phyloP scores from a whole-genome alignment of 1,284 basidiomycete species.

The Boletus holoroseus region DNA sequence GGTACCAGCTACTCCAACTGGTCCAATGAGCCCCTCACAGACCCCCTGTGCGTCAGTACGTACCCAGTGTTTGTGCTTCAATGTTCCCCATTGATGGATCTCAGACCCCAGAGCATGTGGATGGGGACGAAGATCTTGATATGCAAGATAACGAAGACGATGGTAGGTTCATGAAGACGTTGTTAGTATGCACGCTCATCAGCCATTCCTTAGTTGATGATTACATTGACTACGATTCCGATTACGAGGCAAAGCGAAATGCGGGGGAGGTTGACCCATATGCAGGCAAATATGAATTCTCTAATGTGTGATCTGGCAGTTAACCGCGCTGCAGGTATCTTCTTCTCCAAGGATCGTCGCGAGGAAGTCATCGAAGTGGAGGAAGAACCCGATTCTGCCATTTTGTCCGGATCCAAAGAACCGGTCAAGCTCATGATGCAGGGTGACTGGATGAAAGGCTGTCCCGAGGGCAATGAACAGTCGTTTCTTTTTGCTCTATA shows the following conservation, averaged over 20 bases:
- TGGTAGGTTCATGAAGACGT: constrained; percentile 33
- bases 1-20: constrained; percentile 19
- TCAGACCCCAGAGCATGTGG: constrained; percentile 53
- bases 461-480: constrained; percentile 88
- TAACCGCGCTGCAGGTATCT: constrained; percentile 54
- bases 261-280: constrained; percentile 73
- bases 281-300: constrained; percentile 47
- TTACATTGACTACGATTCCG: constrained; percentile 74
- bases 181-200: constrained; percentile 10
- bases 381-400: constrained; percentile 60
- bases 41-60: constrained; percentile 31
- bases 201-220: constrained; percentile 40
- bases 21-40: constrained; percentile 25
- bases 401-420: constrained; percentile 43
- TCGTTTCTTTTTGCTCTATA: constrained; percentile 82
- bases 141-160: constrained; percentile 53
- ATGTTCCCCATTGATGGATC: constrained; percentile 7
- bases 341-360: constrained; percentile 85
- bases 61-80: neutral
- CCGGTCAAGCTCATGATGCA: constrained; percentile 69
- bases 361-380: constrained; percentile 85
- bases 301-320: neutral
- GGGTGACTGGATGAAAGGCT: constrained; percentile 95
- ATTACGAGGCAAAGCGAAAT: constrained; percentile 50
- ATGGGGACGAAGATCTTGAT: constrained; percentile 38